Evolutionary conservation across 1,284 basidiomycete species (phyloP).

Genomic region (Ganoderma resinaceum): DNA sequence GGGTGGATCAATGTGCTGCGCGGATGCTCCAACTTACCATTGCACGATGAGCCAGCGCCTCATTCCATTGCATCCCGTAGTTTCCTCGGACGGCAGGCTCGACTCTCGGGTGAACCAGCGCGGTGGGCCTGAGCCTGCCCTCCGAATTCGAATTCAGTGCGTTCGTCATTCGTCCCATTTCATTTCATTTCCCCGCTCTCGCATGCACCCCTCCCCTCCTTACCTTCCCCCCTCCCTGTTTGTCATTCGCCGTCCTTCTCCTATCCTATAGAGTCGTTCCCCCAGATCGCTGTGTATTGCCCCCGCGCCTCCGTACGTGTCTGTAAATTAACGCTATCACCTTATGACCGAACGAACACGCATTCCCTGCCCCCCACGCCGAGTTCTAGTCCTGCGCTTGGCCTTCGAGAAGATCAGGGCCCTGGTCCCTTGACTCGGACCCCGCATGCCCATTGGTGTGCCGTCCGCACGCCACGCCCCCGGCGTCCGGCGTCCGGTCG

Average conservation of each 20-base stretch:
- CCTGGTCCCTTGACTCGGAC: neutral
- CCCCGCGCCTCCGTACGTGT: neutral
- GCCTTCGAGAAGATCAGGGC: neutral
- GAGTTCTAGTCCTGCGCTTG: neutral
- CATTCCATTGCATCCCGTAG: neutral
- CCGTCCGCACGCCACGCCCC: neutral
- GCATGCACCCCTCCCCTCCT: neutral
- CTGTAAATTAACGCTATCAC: conserved; percentile 1
- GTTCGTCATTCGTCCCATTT: neutral
- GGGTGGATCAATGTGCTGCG: neutral
- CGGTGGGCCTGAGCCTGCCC: neutral
- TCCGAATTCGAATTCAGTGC: neutral
- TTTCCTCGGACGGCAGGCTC: neutral
- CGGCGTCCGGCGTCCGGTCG: neutral
- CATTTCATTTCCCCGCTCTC: neutral
- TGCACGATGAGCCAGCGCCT: too few species aligned
- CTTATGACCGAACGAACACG: neutral
- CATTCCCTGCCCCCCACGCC: neutral
- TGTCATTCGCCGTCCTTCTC: neutral
- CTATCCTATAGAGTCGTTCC: neutral
- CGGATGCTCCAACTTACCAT: neutral
- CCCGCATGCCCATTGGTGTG: neutral
- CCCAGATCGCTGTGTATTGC: neutral
- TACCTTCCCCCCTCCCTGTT: neutral
- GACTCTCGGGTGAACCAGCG: neutral